Evolutionary conservation across 345 rosid species (phyloP).

Genomic region (Euphorbia lathyris): DNA sequence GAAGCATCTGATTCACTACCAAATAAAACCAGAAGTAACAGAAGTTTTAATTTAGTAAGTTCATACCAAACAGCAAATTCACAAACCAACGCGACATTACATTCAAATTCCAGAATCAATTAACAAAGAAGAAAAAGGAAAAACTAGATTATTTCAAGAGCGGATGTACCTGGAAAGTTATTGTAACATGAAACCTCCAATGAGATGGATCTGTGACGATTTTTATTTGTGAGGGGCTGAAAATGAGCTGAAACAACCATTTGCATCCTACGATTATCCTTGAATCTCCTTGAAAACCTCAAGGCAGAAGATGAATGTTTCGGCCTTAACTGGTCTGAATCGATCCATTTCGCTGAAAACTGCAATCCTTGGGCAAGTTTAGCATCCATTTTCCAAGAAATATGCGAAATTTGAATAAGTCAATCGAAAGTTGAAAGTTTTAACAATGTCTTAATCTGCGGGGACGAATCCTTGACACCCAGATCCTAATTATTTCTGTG

Average conservation of each 20-base stretch:
- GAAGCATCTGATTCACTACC: no score
- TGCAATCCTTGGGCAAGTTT: slow-evolving; percentile 44
- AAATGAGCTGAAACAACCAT: slow-evolving; percentile 41
- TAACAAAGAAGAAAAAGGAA: not conserved
- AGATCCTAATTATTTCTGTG: not conserved
- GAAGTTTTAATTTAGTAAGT: not conserved
- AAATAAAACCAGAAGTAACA: not conserved
- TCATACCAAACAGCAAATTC: not conserved
- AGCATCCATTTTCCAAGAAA: slow-evolving; percentile 49
- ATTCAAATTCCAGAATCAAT: not conserved
- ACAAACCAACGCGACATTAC: not conserved
- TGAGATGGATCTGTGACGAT: slow-evolving; percentile 16
- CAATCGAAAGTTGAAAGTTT: not conserved
- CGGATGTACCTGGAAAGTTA: slow-evolving; percentile 48
- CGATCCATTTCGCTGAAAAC: slow-evolving; percentile 37
- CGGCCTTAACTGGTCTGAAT: slow-evolving; percentile 27
- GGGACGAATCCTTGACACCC: not conserved
- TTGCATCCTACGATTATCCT: slow-evolving; percentile 32
- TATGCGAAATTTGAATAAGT: not conserved
- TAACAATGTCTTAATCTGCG: not conserved
- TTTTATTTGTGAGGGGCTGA: slow-evolving; percentile 25
- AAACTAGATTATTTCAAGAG: not conserved
- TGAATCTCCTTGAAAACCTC: slow-evolving; percentile 30
- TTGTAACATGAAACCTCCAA: slow-evolving; percentile 42
- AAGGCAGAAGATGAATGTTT: slow-evolving; percentile 27